Percentiles rank a stretch among this genome's conserved stretches.
Evolutionary conservation across 2,329 filamentous ascomycete species (phyloP).

Genomic region (Verticillium dahliae): DNA sequence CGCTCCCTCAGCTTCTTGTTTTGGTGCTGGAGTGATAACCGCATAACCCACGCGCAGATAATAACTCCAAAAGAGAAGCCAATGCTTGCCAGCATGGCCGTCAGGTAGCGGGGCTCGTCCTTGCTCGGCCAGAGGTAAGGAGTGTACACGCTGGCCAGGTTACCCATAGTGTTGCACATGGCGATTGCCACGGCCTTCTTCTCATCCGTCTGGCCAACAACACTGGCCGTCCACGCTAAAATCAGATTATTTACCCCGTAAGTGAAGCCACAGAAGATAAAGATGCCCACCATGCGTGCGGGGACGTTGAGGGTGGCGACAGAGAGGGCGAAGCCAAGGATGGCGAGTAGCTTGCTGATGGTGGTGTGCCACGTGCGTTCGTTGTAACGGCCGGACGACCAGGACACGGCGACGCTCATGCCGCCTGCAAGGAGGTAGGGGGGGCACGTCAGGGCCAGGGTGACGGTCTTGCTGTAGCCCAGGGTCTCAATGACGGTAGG

Average conservation of each 20-base stretch:
- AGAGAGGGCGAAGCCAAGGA: slow-evolving; percentile 18
- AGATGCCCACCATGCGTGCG: slow-evolving; percentile 18
- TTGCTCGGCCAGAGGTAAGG: slow-evolving; percentile 12
- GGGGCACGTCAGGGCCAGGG: slow-evolving; percentile 39
- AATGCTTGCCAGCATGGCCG: slow-evolving; percentile 15
- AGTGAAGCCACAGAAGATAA: slow-evolving; percentile 23
- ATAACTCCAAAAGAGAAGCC: slow-evolving; percentile 24
- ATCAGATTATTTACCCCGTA: slow-evolving; percentile 36
- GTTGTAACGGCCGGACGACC: slow-evolving; percentile 37
- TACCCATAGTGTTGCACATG: slow-evolving; percentile 12
- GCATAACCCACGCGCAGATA: slow-evolving; percentile 28
- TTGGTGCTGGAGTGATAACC: slow-evolving; percentile 22
- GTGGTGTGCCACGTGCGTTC: slow-evolving; percentile 43
- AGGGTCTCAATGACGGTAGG: slow-evolving; percentile 32
- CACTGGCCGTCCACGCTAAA: slow-evolving; percentile 32
- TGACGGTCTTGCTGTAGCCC: slow-evolving; percentile 34
- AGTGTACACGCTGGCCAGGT: slow-evolving; percentile 11
- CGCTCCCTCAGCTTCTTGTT: slow-evolving; percentile 24
- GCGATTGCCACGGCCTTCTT: slow-evolving; percentile 38
- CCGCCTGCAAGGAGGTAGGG: slow-evolving; percentile 34
- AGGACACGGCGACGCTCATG: slow-evolving; percentile 27
- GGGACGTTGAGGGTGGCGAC: slow-evolving; percentile 16
- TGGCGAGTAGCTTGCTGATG: slow-evolving; percentile 31
- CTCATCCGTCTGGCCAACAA: slow-evolving; percentile 36
- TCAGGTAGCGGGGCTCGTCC: slow-evolving; percentile 10